phyloP scores from a whole-genome alignment of 495 filamentous ascomycete species.

The Daldinia loculata region DNA sequence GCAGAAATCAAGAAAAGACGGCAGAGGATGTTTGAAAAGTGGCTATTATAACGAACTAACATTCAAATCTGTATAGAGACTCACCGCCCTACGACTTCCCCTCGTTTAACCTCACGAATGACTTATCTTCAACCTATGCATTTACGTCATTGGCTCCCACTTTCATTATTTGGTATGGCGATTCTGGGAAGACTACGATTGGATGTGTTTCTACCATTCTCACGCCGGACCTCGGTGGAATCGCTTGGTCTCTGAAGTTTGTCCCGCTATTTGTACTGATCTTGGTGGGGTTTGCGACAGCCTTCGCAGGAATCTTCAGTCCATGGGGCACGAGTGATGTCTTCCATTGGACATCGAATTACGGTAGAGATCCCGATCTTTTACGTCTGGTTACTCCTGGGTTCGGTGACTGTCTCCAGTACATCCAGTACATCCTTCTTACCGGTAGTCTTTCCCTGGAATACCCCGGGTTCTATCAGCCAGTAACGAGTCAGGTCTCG shows the following conservation, averaged over 20 bases:
- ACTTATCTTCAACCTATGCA: constrained; percentile 81
- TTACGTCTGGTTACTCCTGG: constrained; percentile 93
- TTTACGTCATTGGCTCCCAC: constrained; percentile 81
- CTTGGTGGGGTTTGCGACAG: constrained; percentile 80
- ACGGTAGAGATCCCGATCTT: constrained; percentile 91
- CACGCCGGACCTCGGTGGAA: constrained; percentile 75
- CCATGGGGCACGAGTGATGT: constrained; percentile 92
- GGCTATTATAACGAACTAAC: constrained; percentile 17
- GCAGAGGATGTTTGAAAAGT: not conserved
- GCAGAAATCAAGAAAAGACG: not conserved
- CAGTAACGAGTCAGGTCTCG: constrained; percentile 81
- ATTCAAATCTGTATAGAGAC: constrained; percentile 5
- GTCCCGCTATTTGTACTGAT: constrained; percentile 80
- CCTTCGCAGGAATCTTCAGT: constrained; percentile 84
- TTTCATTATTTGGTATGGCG: constrained; percentile 77
- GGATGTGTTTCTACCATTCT: constrained; percentile 82
- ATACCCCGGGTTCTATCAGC: constrained; percentile 95
- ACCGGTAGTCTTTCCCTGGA: constrained; percentile 84
- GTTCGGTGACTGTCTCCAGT: constrained; percentile 96
- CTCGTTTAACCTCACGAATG: constrained; percentile 77
- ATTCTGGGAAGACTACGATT: constrained; percentile 65
- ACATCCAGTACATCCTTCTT: constrained; percentile 91
- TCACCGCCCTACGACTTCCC: constrained; percentile 59
- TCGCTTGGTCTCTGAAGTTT: constrained; percentile 76
- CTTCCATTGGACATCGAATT: constrained; percentile 95